These are phyloP conservation scores for Exophiala sp. DNA, from an alignment of 2,329 filamentous ascomycete genomes.

Conservation along the genomic window DNA sequence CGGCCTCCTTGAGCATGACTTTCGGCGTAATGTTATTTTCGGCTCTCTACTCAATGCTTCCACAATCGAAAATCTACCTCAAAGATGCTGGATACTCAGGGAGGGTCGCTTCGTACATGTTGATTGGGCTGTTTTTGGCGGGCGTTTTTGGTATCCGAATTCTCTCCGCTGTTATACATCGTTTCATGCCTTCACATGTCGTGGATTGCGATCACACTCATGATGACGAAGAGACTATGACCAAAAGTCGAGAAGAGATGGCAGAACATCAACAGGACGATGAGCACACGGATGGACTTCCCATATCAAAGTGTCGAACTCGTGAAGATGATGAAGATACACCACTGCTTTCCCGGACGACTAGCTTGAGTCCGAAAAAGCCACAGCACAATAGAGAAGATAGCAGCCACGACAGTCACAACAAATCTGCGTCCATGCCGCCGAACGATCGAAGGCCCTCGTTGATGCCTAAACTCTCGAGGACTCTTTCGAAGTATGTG, in stretches of 20 bases:
- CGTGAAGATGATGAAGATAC: slow-evolving; percentile 24
- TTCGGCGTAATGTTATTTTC: slow-evolving; percentile 98
- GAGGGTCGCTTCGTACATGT: slow-evolving; percentile 56
- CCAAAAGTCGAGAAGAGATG: slow-evolving; percentile 26
- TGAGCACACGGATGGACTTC: slow-evolving; percentile 25
- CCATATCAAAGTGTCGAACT: slow-evolving; percentile 6
- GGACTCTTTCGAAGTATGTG: slow-evolving; percentile 49
- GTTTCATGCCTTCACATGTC: slow-evolving; percentile 48
- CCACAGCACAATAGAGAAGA: slow-evolving; percentile 3
- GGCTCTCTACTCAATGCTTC: slow-evolving; percentile 87
- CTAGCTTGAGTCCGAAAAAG: slow-evolving; percentile 16
- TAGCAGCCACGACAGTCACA: background rate
- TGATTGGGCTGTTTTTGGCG: slow-evolving; percentile 47
- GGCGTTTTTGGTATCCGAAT: slow-evolving; percentile 46
- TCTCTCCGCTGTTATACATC: slow-evolving; percentile 45
- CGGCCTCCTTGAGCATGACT: slow-evolving; percentile 82
- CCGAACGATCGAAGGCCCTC: slow-evolving; percentile 31
- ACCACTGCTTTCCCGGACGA: slow-evolving; percentile 27
- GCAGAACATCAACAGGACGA: slow-evolving; percentile 28
- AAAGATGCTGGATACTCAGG: slow-evolving; percentile 64
- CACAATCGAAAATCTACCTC: slow-evolving; percentile 77
- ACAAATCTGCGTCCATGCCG: slow-evolving; percentile 19
- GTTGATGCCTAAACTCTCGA: slow-evolving; percentile 35
- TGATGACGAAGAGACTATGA: slow-evolving; percentile 36
- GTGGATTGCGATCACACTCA: slow-evolving; percentile 48